Evolutionary conservation across 768 basidiomycete genomes (phyloP).

Genomic region (Leccinellum luteum): DNA sequence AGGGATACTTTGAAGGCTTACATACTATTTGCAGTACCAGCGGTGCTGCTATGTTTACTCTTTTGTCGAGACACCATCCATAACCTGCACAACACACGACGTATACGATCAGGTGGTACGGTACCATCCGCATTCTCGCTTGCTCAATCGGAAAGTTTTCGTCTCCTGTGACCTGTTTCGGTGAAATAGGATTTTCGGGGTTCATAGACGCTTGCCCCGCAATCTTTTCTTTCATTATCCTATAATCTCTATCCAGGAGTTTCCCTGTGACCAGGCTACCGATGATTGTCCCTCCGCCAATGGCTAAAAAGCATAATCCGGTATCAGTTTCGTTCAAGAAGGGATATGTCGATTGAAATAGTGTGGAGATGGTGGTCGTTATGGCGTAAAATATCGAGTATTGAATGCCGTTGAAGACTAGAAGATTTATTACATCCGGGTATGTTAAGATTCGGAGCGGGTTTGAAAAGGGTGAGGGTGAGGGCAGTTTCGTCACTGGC

Average conservation of each 20-base stretch:
- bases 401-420: conserved; percentile 52
- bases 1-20: not conserved
- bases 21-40: conserved; percentile 44
- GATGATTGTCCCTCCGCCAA: conserved; percentile 68
- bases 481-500: not conserved
- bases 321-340: conserved; percentile 47
- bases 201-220: conserved; percentile 13
- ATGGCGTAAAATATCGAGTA: conserved; percentile 51
- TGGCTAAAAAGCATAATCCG: conserved; percentile 75
- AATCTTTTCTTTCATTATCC: conserved; percentile 30
- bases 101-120: conserved; percentile 40
- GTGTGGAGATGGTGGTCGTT: conserved; percentile 45
- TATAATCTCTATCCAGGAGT: conserved; percentile 67
- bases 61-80: conserved; percentile 56
- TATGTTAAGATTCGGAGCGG: conserved; percentile 38
- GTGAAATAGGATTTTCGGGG: conserved; percentile 17
- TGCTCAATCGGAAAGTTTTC: conserved; percentile 58
- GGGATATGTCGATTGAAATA: conserved; percentile 51
- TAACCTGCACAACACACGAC: conserved; percentile 47
- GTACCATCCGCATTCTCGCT: conserved; percentile 50
- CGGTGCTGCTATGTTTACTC: conserved; percentile 50
- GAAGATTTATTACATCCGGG: conserved; percentile 38
- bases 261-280: conserved; percentile 60
- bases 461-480: conserved; percentile 32
- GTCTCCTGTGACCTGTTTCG: conserved; percentile 27